Evolutionary conservation across 2,329 filamentous ascomycete species (phyloP), one percentile per base, ranked within the genome.

Genomic region (Verticillium albo-atrum): DNA sequence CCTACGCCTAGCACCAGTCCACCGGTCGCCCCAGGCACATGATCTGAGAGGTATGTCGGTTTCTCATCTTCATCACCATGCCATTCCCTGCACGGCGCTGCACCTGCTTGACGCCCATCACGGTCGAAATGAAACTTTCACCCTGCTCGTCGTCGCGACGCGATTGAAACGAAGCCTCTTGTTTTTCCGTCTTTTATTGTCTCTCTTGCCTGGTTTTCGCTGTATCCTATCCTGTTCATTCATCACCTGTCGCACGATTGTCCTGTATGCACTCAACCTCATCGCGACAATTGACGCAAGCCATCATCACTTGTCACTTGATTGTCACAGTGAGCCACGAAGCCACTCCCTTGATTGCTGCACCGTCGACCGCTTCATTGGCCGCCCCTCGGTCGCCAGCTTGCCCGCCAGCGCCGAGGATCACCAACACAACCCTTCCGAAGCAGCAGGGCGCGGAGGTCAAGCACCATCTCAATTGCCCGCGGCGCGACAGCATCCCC

Each of bases 1-100:
- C 75, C 14, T 10, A 14, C 30, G 14, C 30, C 30, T 32, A 75
- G 75, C 76, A 75, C 75, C 78, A 75, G 78, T 78, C 73, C 75
- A 70, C 66, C 56, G 61, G 62, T 60, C 63, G 65, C 65, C 64
- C 63, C 66, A 68, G 71, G 74, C 75, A 78, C 75, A 77, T 77
- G 75, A 78, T 78, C 75, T 71, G 68, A 68, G 65, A 75, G 75
- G 76, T 77, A 77, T 75, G 75, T 75, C 68, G 67, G 66, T 65
- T 25, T 59, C 42, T 55, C 32, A 15, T 59, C 58, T 58, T 53
- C 14, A 30, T 53, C 51, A 30, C 51, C 51, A 7, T n/a, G n/a
- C n/a, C n/a, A n/a, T 14, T 5, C 25, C 14, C 50, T 47, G 58
- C 47, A 30, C 28, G 51, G 17, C 25, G 5, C 51, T 53, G 51